phyloP scores from a whole-genome alignment of 805 yeast genomes.

The Wickerhamomyces bovis region DNA sequence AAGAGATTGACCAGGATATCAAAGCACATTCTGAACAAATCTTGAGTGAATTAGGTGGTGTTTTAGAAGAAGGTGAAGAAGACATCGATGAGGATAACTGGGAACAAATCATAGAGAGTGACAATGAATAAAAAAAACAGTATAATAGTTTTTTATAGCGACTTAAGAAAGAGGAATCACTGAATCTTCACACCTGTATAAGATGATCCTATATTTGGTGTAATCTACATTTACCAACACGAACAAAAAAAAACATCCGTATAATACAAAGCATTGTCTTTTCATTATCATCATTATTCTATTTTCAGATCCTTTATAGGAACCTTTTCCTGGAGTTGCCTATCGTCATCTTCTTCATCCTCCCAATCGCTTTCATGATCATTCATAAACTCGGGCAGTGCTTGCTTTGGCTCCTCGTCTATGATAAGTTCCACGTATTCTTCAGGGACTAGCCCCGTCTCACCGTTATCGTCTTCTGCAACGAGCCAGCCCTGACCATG shows the following conservation, averaged over 20 bases:
- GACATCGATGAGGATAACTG: constrained; percentile 38
- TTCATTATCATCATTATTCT: background rate
- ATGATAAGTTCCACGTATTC: constrained; percentile 66
- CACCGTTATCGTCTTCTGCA: constrained; percentile 75
- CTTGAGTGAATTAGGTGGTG: constrained; percentile 57
- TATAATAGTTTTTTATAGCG: background rate
- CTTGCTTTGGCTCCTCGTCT: constrained; percentile 36
- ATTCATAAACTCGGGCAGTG: constrained; percentile 31
- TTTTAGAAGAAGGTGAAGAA: constrained; percentile 53
- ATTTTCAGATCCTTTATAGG: background rate
- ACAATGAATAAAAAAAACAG: constrained; percentile 23
- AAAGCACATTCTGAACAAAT: constrained; percentile 44
- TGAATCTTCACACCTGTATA: too few species aligned
- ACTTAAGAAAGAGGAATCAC: too few species aligned
- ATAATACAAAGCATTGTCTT: background rate
- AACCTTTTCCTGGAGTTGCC: constrained; percentile 10
- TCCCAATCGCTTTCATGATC: constrained; percentile 28
- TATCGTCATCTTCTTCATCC: constrained; percentile 27
- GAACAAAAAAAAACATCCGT: background rate
- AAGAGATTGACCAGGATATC: constrained; percentile 54
- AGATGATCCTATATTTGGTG: background rate
- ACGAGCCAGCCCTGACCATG: constrained; percentile 99
- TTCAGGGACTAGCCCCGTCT: constrained; percentile 91
- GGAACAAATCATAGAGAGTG: constrained; percentile 46
- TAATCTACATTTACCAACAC: background rate